Base-by-base conservation (phyloP, 2,329 filamentous ascomycete genomes). In the Lachnellula willkommii region DNA sequence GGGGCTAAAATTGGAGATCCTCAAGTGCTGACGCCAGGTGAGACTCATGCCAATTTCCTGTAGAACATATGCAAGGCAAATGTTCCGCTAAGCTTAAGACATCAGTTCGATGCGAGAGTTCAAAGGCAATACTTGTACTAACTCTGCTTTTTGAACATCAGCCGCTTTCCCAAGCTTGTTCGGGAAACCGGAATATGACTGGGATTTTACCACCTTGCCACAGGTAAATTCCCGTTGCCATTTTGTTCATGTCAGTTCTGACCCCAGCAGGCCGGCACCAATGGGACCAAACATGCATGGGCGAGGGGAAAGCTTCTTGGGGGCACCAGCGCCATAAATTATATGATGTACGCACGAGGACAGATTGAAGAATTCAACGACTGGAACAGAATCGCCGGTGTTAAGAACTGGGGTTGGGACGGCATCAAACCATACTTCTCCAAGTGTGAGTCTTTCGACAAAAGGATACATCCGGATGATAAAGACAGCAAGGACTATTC, bases 361-460 rank as follows among this genome's bases (percentile, higher is more conserved):
- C 51, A 61, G 7, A 55, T 62, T 5, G 53, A 62, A 1, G 71
- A 73, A 26, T 72, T 73, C 48, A 65, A 75, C 37, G 64, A 68
- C 1, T 77, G 75, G 74, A 66, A 65, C n/a, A 60, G 58, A 2
- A 58, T 77, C 7, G 67, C 66, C 15, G 60, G 58, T 2, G 58
- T 77, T 8, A 74, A 73, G 0, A 75, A 75, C 37, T 56, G 66
- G 1, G 73, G 72, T 11, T 77, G 73, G 74, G 65, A 65, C 14
- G 73, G 69, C 58, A 61, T 78, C 12, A 64, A 71, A 0, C 74
- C 72, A 2, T 77, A 76, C 53, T 70, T 77, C 54, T 69, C 68
- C 17, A 75, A 75, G 60, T 69, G 57, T 17, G 60, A 62, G 42
- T 26, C 46, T 14, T 62, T 62, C 26, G 45, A 56, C 42, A 43